These are phyloP conservation scores for Aspergillus mulundensis DNA, from an alignment of 495 filamentous ascomycete genomes.

Conservation along the genomic window DNA sequence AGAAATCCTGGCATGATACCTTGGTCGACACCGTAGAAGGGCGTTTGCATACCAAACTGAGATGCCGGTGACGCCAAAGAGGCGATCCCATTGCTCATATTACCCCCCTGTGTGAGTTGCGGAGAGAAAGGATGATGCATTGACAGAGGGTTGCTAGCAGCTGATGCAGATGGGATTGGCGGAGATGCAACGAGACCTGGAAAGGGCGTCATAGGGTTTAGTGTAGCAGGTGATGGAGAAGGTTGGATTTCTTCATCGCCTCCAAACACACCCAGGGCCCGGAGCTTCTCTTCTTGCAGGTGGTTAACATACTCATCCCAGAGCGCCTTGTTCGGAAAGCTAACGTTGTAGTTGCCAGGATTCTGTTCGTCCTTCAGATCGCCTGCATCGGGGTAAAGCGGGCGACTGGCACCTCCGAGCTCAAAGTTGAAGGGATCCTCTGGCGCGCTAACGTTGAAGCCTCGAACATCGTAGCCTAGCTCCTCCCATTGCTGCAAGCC, in stretches of 20 bases:
- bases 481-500: constrained; percentile 67
- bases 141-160: constrained; percentile 39
- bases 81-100: constrained; percentile 54
- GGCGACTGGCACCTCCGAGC: constrained; percentile 60
- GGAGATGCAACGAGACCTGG: constrained; percentile 55
- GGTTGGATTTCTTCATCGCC: constrained; percentile 64
- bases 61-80: constrained; percentile 58
- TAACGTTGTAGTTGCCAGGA: constrained; percentile 53
- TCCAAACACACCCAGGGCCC: constrained; percentile 79
- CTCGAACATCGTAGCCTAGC: constrained; percentile 68
- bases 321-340: constrained; percentile 69
- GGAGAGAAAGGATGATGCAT: constrained; percentile 40
- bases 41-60: constrained; percentile 41
- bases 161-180: constrained; percentile 47
- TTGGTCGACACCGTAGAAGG: constrained; percentile 41
- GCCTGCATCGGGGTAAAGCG: constrained; percentile 63
- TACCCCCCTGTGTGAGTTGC: constrained; percentile 46
- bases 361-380: constrained; percentile 55
- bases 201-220: constrained; percentile 55
- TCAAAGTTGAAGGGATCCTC: constrained; percentile 30
- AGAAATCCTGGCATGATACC: constrained; percentile 36
- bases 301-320: constrained; percentile 82
- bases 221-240: constrained; percentile 71
- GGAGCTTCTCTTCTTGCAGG: constrained; percentile 83
- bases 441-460: constrained; percentile 59